phyloP scores from a whole-genome alignment of 306 rosid species.

The Inga oerstediana region DNA sequence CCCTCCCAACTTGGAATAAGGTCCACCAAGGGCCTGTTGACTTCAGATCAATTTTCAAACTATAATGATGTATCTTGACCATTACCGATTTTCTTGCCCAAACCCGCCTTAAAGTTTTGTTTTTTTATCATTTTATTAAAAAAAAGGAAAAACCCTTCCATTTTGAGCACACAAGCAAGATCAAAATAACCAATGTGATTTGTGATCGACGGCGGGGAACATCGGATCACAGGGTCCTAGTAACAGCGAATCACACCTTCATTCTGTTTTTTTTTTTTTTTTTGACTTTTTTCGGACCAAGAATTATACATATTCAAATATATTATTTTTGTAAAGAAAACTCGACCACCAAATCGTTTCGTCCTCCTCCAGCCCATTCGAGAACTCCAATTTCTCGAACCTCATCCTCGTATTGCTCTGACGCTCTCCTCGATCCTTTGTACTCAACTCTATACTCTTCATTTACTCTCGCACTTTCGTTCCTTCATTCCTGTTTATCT shows the following conservation, averaged over 20 bases:
- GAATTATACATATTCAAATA: background rate
- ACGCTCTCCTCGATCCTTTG: background rate
- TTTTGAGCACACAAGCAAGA: background rate
- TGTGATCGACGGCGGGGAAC: background rate
- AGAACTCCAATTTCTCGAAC: constrained; percentile 19
- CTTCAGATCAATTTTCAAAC: too few species aligned
- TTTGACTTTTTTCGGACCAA: background rate
- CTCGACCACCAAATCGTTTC: constrained; percentile 33
- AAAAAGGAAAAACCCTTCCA: background rate
- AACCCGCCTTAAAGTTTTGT: too few species aligned
- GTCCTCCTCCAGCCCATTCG: background rate
- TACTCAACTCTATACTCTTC: background rate
- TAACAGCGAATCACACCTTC: background rate
- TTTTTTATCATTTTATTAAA: too few species aligned
- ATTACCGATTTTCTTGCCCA: too few species aligned
- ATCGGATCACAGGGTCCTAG: background rate
- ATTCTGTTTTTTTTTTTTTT: too few species aligned
- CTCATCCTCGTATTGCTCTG: constrained; percentile 40
- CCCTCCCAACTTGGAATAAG: too few species aligned
- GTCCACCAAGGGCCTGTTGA: too few species aligned
- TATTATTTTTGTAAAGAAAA: background rate
- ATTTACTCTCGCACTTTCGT: background rate
- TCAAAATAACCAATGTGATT: background rate
- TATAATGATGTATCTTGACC: too few species aligned
- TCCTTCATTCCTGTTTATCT: background rate